Percentiles rank a stretch among this genome's conserved stretches.
Conservation (phyloP, 768 basidiomycete genomes). For the Leccinum obscurum region DNA sequence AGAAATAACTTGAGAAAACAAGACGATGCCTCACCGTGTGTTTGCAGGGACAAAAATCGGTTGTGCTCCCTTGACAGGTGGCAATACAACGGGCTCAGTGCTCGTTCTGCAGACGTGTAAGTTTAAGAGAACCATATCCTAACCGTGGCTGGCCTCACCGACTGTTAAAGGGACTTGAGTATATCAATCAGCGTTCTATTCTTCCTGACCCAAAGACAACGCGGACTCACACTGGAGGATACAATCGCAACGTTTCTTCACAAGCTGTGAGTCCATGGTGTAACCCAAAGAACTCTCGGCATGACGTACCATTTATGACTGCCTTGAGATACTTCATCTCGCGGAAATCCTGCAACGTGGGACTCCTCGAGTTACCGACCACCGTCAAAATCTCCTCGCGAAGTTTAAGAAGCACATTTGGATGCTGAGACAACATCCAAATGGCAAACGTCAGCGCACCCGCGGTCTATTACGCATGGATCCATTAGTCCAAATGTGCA, state of each 20-base stretch:
- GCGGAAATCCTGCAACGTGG: constrained; percentile 34
- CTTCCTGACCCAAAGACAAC: not conserved
- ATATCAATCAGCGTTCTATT: not conserved
- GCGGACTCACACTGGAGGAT: constrained; percentile 32
- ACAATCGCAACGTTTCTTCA: constrained; percentile 32
- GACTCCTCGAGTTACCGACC: constrained; percentile 29
- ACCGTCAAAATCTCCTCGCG: constrained; percentile 31
- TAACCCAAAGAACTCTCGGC: not conserved
- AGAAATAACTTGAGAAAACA: not conserved
- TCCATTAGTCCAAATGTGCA: not conserved
- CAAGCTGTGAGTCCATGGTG: constrained; percentile 3
- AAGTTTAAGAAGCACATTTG: constrained; percentile 28
- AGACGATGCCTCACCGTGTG: constrained; percentile 23
- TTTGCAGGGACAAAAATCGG: constrained; percentile 36
- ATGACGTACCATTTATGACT: constrained; percentile 35
- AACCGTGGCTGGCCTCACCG: constrained; percentile 9
- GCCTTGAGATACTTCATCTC: constrained; percentile 43
- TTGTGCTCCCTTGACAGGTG: constrained; percentile 22
- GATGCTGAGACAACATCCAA: constrained; percentile 31
- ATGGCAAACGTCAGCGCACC: constrained; percentile 31
- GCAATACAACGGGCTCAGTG: constrained; percentile 23
- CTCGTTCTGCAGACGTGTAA: constrained; percentile 21
- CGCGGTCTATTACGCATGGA: constrained; percentile 25
- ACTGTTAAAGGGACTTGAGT: constrained; percentile 27
- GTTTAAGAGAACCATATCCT: not conserved